Base-by-base conservation (phyloP, 2,329 filamentous ascomycete species). In the Aspergillus brunneoviolaceus region DNA sequence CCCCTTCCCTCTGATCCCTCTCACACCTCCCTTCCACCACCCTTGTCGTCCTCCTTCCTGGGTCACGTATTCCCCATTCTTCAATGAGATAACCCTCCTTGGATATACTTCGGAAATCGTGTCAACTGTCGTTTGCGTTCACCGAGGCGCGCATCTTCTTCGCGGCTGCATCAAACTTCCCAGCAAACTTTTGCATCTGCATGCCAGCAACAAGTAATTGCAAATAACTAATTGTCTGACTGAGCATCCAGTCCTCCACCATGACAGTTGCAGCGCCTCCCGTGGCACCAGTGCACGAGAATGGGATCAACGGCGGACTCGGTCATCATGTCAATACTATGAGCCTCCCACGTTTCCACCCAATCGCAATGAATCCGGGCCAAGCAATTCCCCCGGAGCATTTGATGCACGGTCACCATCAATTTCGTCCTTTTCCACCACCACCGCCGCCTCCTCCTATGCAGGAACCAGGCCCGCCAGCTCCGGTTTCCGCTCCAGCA, bases 301-400 rank as follows among this genome's bases (percentile, higher is more conserved):
- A 67, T 66, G 70, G 69, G 27, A 63, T 75, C 35, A 75, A 72
- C 57, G 68, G 68, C 54, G 55, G 57, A 49, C 53, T 63, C 50
- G 65, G 66, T 5, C 66, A 67, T 54, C 63, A 72, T 66, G 63
- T 74, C 51, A 68, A 67, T 49, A 33, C 53, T 31, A 70, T 72
- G 64, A 68, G 65, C 59, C 66, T 76, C 12, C 73, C 74, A 49
- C 74, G 75, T 49, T 77, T 76, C 51, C 74, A 77, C 57, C 74
- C 75, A 53, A 77, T 77, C 65, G 74, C 75, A 57, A 76, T 77
- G 68, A 77, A 77, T 54, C 74, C 75, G 11, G 72, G 72, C 54
- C 71, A 70, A 29, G 63, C 68, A 57, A 69, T 71, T 55, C 71
- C 72, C 19, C 72, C 72, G 42, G 70, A 75, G 7, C 67, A 73